A percentile compares a stretch with the other conserved stretches of the same genome.
phyloP scores from a whole-genome alignment of 2,329 filamentous ascomycete genomes.

The Metarhizium sp. region DNA sequence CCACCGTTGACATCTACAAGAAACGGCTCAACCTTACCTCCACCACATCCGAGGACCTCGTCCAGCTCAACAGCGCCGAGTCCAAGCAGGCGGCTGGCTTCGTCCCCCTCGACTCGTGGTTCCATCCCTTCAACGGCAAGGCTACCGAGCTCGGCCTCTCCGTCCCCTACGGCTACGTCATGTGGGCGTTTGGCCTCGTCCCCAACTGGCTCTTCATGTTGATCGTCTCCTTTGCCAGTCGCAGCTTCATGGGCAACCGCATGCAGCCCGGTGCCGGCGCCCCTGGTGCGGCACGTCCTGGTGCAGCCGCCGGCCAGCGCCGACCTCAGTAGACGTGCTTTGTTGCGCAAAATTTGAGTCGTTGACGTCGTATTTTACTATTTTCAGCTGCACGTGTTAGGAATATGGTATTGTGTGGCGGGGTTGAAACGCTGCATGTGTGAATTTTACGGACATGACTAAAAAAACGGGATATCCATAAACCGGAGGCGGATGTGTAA shows the following conservation, averaged over 20 bases:
- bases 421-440: background rate
- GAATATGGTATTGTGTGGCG: background rate
- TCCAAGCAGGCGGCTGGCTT: constrained; percentile 43
- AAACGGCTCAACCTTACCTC: constrained; percentile 62
- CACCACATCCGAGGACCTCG: constrained; percentile 53
- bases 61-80: constrained; percentile 45
- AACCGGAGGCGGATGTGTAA: background rate
- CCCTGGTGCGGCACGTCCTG: constrained; percentile 5
- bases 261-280: constrained; percentile 15
- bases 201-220: constrained; percentile 76
- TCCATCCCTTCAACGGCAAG: constrained; percentile 67
- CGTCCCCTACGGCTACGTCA: constrained; percentile 55
- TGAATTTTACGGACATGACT: background rate
- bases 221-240: constrained; percentile 60
- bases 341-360: background rate
- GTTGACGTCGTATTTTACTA: background rate
- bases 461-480: background rate
- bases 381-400: background rate
- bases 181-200: constrained; percentile 58
- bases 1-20: constrained; percentile 53
- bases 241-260: constrained; percentile 54
- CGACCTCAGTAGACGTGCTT: background rate
- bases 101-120: constrained; percentile 48
- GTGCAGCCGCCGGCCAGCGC: constrained; percentile 3
- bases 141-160: constrained; percentile 53